Evolutionary conservation across 73 alveolate species (phyloP).

Genomic region (Paramecium primaurelia): DNA sequence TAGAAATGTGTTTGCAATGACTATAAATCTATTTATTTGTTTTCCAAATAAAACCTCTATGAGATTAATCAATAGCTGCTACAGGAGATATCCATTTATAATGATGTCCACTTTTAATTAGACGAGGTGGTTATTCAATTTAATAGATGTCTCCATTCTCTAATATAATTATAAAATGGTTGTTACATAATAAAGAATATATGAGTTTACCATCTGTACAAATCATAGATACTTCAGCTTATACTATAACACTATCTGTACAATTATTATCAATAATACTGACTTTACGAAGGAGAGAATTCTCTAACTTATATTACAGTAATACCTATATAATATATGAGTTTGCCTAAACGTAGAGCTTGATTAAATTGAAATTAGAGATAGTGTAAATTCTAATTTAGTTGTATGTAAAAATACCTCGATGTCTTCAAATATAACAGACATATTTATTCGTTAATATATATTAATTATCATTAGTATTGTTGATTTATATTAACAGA

Average conservation of each 20-base stretch:
- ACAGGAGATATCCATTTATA: not conserved
- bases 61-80: not conserved
- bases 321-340: not conserved
- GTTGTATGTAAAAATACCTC: not conserved
- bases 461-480: not conserved
- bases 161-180: not conserved
- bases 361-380: not conserved
- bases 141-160: not conserved
- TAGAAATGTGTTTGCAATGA: slow-evolving; percentile 14
- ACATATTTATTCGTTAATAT: not conserved
- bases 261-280: not conserved
- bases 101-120: not conserved
- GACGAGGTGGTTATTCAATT: not conserved
- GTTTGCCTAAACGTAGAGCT: not conserved
- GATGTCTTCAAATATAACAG: slow-evolving; percentile 8
- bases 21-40: not conserved
- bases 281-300: not conserved
- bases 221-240: not conserved
- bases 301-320: not conserved
- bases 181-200: not conserved
- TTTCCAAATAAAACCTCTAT: not conserved
- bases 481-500: not conserved
- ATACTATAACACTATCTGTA: not conserved
- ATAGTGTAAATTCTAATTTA: not conserved
- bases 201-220: not conserved